Evolutionary conservation across 176 grass and related monocot species (phyloP), one percentile per base, ranked within the genome.

Genomic region (Elaeis guineensis): DNA sequence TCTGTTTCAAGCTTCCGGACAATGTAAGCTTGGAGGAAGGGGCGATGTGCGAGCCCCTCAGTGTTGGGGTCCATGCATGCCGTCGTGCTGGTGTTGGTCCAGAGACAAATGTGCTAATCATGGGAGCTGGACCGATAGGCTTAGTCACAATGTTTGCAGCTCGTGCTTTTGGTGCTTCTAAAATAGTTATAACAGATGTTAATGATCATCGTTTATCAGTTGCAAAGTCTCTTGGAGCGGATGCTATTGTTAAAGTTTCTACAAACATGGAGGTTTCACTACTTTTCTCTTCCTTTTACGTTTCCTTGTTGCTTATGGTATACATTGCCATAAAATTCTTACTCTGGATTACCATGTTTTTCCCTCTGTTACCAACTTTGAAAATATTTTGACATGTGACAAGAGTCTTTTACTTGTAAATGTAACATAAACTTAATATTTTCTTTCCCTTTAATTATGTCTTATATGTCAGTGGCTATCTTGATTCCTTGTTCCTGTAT

Each of bases 41-140:
- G 48, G 92, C 92, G 54, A 96, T 90, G 92, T 96, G 92, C 61
- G 92, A 96, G 83, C 92, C 92, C 1, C 92, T 96, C 16, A 96
- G 92, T 72, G 92, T 96, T 16, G 92, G 86, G 22, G 70, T 96
- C 3, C 92, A 96, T 74, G 86, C 92, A 19, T 88, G 83, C 65
- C 86, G 86, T 17, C 80, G 92, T 29, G 92, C 92, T 1, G 75
- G 71, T 4, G 79, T 96, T 1, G 86, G 86, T 6, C 72, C 81
- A 17, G 86, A 90, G 75, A 90, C 72, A 53, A 80, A 4, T 26
- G 83, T 90, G 26, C 78, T 96, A 14, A 74, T 96, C 54, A 61
- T 96, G 35, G 92, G 92, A 50, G 86, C 92, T 2, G 92, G 92
- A 0, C 92, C 87, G 4, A 96, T 96, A 54, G 92, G 92, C 0